phyloP scores from a whole-genome alignment of 768 basidiomycete genomes.

The Leccinum subtestaceum region DNA sequence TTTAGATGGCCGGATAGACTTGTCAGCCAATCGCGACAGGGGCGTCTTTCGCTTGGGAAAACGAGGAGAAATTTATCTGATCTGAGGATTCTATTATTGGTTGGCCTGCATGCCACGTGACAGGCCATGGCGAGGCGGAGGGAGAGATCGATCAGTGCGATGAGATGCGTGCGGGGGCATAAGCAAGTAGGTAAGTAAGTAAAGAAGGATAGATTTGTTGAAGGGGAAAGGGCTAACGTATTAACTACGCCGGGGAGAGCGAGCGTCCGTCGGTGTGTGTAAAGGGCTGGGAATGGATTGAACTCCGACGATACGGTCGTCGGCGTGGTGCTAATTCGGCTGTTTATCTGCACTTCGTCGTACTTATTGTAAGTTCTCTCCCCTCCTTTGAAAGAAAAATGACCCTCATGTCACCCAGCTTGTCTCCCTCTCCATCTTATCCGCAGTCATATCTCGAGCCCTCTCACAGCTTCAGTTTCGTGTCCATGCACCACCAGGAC shows the following conservation, averaged over 20 bases:
- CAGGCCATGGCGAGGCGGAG: not conserved
- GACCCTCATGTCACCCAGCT: conserved; percentile 15
- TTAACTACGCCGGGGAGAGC: not conserved
- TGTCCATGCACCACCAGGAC: conserved; percentile 44
- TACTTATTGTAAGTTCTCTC: conserved; percentile 8
- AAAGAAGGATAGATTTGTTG: too few relatives aligned
- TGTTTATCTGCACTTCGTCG: not conserved
- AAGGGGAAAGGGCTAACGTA: too few relatives aligned
- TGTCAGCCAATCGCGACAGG: not conserved
- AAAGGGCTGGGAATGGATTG: not conserved
- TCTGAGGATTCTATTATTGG: not conserved
- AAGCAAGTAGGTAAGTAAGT: not conserved
- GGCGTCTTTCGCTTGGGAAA: conserved; percentile 1
- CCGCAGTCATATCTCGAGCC: conserved; percentile 23
- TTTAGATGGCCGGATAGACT: not conserved
- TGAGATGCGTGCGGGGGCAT: too few relatives aligned
- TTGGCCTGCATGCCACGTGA: not conserved
- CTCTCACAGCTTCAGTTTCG: conserved; percentile 39
- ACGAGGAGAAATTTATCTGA: too few relatives aligned
- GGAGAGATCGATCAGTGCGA: not conserved
- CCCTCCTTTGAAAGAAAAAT: not conserved
- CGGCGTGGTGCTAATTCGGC: not conserved
- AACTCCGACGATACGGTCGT: not conserved
- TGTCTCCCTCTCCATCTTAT: conserved; percentile 18
- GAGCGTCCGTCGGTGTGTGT: not conserved